Percentiles rank a stretch among this genome's conserved stretches.
These are phyloP conservation scores for Aspergillus fructus DNA, from an alignment of 2,329 filamentous ascomycete genomes.

Conservation along the genomic window DNA sequence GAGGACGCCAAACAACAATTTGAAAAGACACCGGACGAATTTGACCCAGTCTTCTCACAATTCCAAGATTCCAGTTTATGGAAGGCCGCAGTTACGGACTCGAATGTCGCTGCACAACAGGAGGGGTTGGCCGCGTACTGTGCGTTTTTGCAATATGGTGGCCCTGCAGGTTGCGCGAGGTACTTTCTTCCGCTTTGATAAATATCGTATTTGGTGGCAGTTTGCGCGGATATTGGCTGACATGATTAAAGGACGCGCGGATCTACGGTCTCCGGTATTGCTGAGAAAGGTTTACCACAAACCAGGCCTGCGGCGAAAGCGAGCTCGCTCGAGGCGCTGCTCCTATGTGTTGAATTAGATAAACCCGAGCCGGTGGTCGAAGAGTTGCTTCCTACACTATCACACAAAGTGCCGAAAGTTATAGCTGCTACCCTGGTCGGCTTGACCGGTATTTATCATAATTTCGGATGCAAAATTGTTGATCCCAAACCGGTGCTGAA, in stretches of 20 bases:
- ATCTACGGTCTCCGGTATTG: slow-evolving; percentile 72
- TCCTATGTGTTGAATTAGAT: slow-evolving; percentile 89
- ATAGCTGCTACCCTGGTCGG: slow-evolving; percentile 73
- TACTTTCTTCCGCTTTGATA: slow-evolving; percentile 29
- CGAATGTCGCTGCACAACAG: slow-evolving; percentile 94
- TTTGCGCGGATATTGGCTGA: neutral
- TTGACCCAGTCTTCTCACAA: slow-evolving; percentile 79
- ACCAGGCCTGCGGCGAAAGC: slow-evolving; percentile 87
- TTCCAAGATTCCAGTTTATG: slow-evolving; percentile 85
- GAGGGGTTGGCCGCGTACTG: slow-evolving; percentile 86
- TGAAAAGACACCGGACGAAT: slow-evolving; percentile 78
- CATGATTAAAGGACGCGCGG: slow-evolving; percentile 62
- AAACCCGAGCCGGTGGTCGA: slow-evolving; percentile 82
- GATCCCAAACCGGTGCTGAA: slow-evolving; percentile 93
- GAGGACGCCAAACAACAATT: slow-evolving; percentile 90
- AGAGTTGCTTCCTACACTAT: slow-evolving; percentile 77
- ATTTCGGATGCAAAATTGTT: slow-evolving; percentile 89
- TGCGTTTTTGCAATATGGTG: slow-evolving; percentile 88
- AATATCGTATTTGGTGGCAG: neutral
- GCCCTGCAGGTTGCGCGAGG: slow-evolving; percentile 73
- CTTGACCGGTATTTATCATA: slow-evolving; percentile 82
- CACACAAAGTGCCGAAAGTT: slow-evolving; percentile 89
- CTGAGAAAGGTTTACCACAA: slow-evolving; percentile 87
- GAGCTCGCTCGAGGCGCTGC: slow-evolving; percentile 78
- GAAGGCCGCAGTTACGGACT: slow-evolving; percentile 91